These are phyloP conservation scores for Butyriboletus appendiculatus DNA, from an alignment of 1,284 basidiomycete species.

Conservation along the genomic window DNA sequence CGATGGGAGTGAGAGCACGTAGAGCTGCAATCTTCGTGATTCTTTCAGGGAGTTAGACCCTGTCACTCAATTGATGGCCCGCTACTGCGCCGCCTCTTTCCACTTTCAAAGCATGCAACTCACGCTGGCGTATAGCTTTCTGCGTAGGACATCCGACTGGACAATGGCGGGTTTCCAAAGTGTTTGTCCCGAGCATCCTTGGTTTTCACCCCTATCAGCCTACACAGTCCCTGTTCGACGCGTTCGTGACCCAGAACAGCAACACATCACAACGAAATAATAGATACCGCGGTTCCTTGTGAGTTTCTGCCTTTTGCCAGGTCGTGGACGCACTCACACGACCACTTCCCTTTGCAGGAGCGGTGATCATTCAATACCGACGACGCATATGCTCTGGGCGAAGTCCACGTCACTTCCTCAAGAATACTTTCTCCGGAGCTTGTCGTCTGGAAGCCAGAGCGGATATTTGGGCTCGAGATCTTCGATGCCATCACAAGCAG, in stretches of 20 bases:
- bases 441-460: not conserved
- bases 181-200: no score
- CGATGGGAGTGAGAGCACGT: not conserved
- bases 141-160: constrained; percentile 68
- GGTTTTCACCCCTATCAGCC: constrained; percentile 7
- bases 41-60: not conserved
- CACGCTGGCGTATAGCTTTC: constrained; percentile 57
- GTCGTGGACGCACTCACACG: not conserved
- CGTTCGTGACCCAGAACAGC: constrained; percentile 43
- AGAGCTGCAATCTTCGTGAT: not conserved
- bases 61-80: not conserved
- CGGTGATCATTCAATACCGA: constrained; percentile 52
- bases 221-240: not conserved
- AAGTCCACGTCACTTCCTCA: constrained; percentile 59
- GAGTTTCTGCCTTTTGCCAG: constrained; percentile 12
- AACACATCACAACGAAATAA: constrained; percentile 71
- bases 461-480: not conserved
- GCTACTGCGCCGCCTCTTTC: not conserved
- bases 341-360: constrained; percentile 34
- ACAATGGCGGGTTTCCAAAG: constrained; percentile 63
- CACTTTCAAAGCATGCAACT: constrained; percentile 41
- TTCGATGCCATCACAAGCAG: constrained; percentile 48
- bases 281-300: constrained; percentile 56
- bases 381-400: constrained; percentile 27
- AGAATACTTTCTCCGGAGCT: constrained; percentile 51